phyloP scores from a whole-genome alignment of 2,329 filamentous ascomycete genomes.

The Microdochium bolleyi region DNA sequence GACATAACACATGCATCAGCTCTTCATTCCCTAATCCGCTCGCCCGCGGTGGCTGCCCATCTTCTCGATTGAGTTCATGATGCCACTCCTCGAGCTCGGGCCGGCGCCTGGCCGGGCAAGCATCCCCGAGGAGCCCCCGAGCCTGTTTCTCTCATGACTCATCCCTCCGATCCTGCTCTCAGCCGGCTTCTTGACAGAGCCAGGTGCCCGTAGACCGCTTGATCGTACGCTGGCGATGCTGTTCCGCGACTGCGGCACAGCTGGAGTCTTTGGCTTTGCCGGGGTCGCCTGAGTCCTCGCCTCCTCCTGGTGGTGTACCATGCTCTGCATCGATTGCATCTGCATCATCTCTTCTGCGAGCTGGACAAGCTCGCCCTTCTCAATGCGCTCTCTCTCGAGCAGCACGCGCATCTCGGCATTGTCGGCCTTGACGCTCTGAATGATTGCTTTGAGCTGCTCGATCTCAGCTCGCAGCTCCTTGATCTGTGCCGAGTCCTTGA shows the following conservation, averaged over 20 bases:
- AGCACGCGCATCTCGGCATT: slow-evolving; percentile 57
- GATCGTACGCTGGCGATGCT: slow-evolving; percentile 22
- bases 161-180: slow-evolving; percentile 40
- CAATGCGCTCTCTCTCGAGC: slow-evolving; percentile 67
- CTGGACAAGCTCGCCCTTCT: slow-evolving; percentile 76
- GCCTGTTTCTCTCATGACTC: slow-evolving; percentile 36
- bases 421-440: slow-evolving; percentile 61
- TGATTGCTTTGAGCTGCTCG: slow-evolving; percentile 65
- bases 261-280: slow-evolving; percentile 12
- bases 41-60: slow-evolving; percentile 62
- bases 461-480: slow-evolving; percentile 66
- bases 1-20: not conserved
- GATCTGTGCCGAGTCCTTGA: slow-evolving; percentile 58
- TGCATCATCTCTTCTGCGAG: slow-evolving; percentile 79
- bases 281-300: slow-evolving; percentile 5
- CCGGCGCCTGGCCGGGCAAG: slow-evolving; percentile 43
- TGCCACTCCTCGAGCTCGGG: slow-evolving; percentile 51
- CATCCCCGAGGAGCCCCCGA: slow-evolving; percentile 27
- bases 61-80: slow-evolving; percentile 80
- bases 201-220: slow-evolving; percentile 50
- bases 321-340: slow-evolving; percentile 47
- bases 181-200: slow-evolving; percentile 30
- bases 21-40: slow-evolving; percentile 14
- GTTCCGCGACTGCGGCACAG: slow-evolving; percentile 5
- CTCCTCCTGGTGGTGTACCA: slow-evolving; percentile 21